Base-by-base conservation (phyloP, 2,329 filamentous ascomycete species). In the Aspergillus costaricaensis region DNA sequence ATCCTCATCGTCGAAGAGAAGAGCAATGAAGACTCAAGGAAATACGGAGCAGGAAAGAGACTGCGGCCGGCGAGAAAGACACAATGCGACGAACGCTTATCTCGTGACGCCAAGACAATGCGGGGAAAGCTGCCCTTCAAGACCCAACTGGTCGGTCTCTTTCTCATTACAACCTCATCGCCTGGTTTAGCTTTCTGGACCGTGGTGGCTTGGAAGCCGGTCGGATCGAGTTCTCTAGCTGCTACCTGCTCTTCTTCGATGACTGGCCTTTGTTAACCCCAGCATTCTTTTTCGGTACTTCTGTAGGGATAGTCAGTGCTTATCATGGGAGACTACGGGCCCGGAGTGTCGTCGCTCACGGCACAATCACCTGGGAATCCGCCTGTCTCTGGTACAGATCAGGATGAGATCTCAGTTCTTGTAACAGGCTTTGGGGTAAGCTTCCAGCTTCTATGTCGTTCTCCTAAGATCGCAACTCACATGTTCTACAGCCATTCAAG, bases 401-500 rank as follows among this genome's bases (percentile, higher is more conserved):
- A 61, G 36, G 68, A 68, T 41, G 68, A 70, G 43, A 68, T 75
- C 41, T 72, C 68, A 19, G 70, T 75, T 23, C 63, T 75, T 17
- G 62, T 55, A 3, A 55, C 53, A 19, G 53, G 53, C n/a, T 55
- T 55, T 30, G 53, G 53, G 5, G 74, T 76, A 68, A 66, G 70
- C 62, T 2, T 15, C 19, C 2, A 32, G 25, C n/a, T 8, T 17
- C 47, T 17, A 27, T 10, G 6, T 15, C 9, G 12, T 17, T 10
- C 5, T 17, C 7, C 1, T 14, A 17, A 23, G 9, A 17, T 17
- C 23, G 39, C 25, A 17, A 21, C 15, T 30, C 53, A 44, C 25
- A 10, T 38, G 19, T 23, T 14, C 8, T 19, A 59, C 50, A 94
- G 91, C 89, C 92, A 1, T 96, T 96, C 76, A 87, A 88, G 68